Conservation (phyloP, 2,329 filamentous ascomycete genomes). For the Penicillium sp. region DNA sequence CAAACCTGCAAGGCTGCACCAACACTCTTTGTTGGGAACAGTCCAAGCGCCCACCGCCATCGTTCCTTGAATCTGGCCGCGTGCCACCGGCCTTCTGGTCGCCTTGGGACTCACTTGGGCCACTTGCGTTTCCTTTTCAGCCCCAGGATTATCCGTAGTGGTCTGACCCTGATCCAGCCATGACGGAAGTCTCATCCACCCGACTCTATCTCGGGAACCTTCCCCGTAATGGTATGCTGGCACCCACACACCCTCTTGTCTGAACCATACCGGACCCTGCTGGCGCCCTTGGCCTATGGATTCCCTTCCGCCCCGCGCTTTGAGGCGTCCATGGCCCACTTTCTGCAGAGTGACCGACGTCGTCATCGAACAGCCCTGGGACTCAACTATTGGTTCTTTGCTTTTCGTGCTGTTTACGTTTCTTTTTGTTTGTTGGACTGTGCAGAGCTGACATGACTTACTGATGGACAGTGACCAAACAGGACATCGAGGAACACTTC, state of each 20-base stretch:
- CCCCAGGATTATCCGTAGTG: slow-evolving; percentile 7
- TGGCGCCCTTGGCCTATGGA: slow-evolving; percentile 6
- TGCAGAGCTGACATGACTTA: slow-evolving; percentile 13
- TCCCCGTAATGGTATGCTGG: slow-evolving; percentile 80
- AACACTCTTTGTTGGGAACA: slow-evolving; percentile 5
- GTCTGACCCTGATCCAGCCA: slow-evolving; percentile 37
- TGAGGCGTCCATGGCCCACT: slow-evolving; percentile 6
- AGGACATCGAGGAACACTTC: slow-evolving; percentile 95
- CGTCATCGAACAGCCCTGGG: slow-evolving; percentile 11
- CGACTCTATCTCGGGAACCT: slow-evolving; percentile 97
- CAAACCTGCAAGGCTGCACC: slow-evolving; percentile 5
- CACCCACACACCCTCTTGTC: slow-evolving; percentile 31
- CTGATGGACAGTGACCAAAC: slow-evolving; percentile 73
- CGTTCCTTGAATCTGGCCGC: slow-evolving; percentile 13
- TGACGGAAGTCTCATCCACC: slow-evolving; percentile 89
- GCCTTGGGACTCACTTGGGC: slow-evolving; percentile 5
- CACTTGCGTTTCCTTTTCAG: slow-evolving; percentile 6
- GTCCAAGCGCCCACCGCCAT: slow-evolving; percentile 11
- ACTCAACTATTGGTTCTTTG: neutral
- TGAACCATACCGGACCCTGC: slow-evolving; percentile 9
- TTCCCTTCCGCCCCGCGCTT: slow-evolving; percentile 1
- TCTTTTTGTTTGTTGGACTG: slow-evolving; percentile 29
- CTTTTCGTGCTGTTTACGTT: slow-evolving; percentile 15
- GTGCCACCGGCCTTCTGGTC: slow-evolving; percentile 10
- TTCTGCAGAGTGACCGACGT: slow-evolving; percentile 3